Evolutionary conservation across 495 filamentous ascomycete species (phyloP), one percentile per base, ranked within the genome.

Genomic region (Lasiosphaeria ovina): DNA sequence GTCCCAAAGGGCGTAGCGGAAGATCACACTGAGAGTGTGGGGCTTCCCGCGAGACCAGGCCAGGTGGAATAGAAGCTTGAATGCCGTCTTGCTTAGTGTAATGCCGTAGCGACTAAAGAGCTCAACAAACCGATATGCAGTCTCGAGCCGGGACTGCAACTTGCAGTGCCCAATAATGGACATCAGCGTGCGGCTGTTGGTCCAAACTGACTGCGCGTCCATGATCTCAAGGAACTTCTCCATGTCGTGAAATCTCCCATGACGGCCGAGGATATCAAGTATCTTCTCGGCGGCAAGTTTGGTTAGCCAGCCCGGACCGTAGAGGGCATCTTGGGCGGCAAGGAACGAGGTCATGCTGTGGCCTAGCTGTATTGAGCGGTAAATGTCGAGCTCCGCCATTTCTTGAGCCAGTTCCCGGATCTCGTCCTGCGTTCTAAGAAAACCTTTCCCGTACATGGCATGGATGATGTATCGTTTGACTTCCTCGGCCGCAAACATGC

Each of bases 221-320:
- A 77, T 66, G 3, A 66, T 40, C 31, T 70, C 62, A 47, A 75
- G 50, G 31, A 78, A 32, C 45, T 52, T 35, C 5, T 56, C 12
- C 42, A 64, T 66, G 45, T 69, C 65, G 12, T 68, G 57, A 35
- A 69, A 60, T 24, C 61, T 62, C 6, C 62, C 59, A 54, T 72
- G 62, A 11, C 58, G 50, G 34, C 71, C 69, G 11, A 76, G 60
- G 5, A 65, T 55, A 9, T 74, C 63, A 16, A 78, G 33, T 11
- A 76, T 68, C 51, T 58, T 68, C 55, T 76, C 73, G 32, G 71
- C 51, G 0, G 72, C 63, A n/a, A 64, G 58, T 0, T 49, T 58
- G 50, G 65, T 66, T 6, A 78, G 61, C 79, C 79, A 81, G 4
- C 59, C 50, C 3, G 52, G 40, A 0, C 76, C 77, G 54, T 78